Evolutionary conservation across 1,284 basidiomycete genomes (phyloP).

Genomic region (Apiotrichum gracile): DNA sequence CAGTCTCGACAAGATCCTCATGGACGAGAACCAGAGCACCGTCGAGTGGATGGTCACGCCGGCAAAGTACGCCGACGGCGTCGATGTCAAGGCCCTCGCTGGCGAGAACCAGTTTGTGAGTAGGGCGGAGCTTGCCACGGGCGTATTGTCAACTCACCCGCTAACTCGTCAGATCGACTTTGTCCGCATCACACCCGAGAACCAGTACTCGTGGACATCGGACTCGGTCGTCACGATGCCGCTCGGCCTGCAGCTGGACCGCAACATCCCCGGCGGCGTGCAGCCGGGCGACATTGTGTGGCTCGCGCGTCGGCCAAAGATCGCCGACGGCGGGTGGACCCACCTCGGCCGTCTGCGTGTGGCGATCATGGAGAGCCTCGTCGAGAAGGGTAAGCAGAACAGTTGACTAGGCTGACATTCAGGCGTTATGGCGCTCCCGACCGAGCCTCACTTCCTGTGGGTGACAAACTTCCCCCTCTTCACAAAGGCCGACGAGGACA

Average conservation of each 20-base stretch:
- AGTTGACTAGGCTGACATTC: conserved; percentile 1
- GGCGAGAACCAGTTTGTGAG: conserved; percentile 35
- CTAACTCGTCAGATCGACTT: conserved; percentile 30
- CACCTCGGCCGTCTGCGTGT: conserved; percentile 68
- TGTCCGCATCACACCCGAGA: conserved; percentile 39
- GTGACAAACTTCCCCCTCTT: conserved; percentile 94
- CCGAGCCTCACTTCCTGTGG: conserved; percentile 80
- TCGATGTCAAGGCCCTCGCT: conserved; percentile 32
- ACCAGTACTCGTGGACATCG: conserved; percentile 34
- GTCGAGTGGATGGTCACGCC: conserved; percentile 47
- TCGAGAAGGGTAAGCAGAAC: conserved; percentile 54
- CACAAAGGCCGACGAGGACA: conserved; percentile 80
- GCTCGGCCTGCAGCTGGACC: conserved; percentile 34
- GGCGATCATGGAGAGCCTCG: conserved; percentile 57
- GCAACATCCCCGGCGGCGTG: conserved; percentile 33
- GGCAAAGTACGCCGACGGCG: conserved; percentile 24
- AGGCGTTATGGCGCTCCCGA: conserved; percentile 57
- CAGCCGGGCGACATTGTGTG: conserved; percentile 53
- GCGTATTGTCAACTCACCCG: no score
- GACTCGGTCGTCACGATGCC: conserved; percentile 38
- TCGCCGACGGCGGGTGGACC: conserved; percentile 72
- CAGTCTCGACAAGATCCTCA: conserved; percentile 40
- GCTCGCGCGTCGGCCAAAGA: conserved; percentile 51
- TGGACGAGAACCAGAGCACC: conserved; percentile 40
- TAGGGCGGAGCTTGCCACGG: no score